Evolutionary conservation across 805 yeast genomes (phyloP), one percentile per base, ranked within the genome.

Genomic region (Metschnikowia aberdeeniae): DNA sequence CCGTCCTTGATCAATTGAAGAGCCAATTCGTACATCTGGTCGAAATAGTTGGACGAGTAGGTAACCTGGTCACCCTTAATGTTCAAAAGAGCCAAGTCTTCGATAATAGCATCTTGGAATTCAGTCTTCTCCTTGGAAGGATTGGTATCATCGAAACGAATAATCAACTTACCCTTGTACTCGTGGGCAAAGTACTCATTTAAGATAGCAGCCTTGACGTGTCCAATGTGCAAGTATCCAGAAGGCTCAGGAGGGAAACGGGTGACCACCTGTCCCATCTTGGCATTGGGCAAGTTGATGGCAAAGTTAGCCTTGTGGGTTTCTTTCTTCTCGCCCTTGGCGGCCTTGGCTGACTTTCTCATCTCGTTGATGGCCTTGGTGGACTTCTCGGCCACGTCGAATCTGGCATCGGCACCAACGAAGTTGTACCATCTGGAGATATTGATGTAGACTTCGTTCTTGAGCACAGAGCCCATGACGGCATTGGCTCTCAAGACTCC

Each of bases 201-300:
- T 64, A 93, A 78, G 47, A 93, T 77, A 44, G 99, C 99, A 51
- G 99, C 99, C 71, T 93, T 93, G 50, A 96, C 99, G 65, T 93
- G 99, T 57, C 99, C 99, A 70, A 93, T 93, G 71, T 93, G 99
- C 70, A 93, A 78, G 70, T 90, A 93, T 72, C 99, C 99, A 72
- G 96, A 87, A 49, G 99, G 99, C 75, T 93, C 99, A 54, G 99
- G 99, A 42, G 96, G 99, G 82, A 93, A 93, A 73, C 99, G 86
- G 44, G 99, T 95, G 44, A 95, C 98, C 46, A 93, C 99, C 69
- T 90, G 75, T 54, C 99, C 99, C 46, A 85, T 82, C 60, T 78
- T 82, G 47, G 99, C 99, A 64, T 82, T 95, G 48, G 86, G 86
- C 55, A 93, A 80, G 60, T 88, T 93, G 60, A 93, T 93, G 64